Evolutionary conservation across 2,329 filamentous ascomycete genomes (phyloP).

Genomic region (Phaeophleospora eucalypticola): DNA sequence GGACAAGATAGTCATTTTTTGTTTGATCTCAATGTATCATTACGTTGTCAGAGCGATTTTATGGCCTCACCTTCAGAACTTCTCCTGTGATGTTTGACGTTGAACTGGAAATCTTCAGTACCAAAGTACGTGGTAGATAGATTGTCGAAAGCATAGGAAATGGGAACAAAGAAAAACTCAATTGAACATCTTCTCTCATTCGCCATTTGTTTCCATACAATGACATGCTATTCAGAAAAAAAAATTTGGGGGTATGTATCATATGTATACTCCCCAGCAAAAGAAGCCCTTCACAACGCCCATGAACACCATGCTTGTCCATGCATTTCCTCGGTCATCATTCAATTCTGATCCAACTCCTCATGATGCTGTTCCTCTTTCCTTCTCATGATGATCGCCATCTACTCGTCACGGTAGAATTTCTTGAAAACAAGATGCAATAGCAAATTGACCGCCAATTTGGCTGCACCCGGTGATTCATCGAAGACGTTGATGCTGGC

Average conservation of each 20-base stretch:
- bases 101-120: no score
- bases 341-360: background rate
- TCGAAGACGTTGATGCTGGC: constrained; percentile 96
- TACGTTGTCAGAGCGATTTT: no score
- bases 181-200: no score
- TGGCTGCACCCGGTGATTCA: constrained; percentile 51
- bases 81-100: no score
- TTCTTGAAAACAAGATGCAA: constrained; percentile 98
- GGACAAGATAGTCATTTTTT: no score
- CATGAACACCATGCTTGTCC: background rate
- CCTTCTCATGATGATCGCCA: background rate
- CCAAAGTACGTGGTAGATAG: no score
- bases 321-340: background rate
- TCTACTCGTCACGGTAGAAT: constrained; percentile 66
- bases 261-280: background rate
- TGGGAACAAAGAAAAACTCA: no score
- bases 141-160: no score
- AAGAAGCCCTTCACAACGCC: background rate
- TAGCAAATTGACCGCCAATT: constrained; percentile 93
- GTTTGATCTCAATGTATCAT: no score
- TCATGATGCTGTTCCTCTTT: background rate
- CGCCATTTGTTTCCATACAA: no score
- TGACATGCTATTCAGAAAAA: no score
- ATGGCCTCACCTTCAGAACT: no score
- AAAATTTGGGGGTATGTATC: background rate